A percentile compares a stretch with the other conserved stretches of the same genome.
phyloP scores from a whole-genome alignment of 305 asterid genomes.

The Fraxinus ornus region DNA sequence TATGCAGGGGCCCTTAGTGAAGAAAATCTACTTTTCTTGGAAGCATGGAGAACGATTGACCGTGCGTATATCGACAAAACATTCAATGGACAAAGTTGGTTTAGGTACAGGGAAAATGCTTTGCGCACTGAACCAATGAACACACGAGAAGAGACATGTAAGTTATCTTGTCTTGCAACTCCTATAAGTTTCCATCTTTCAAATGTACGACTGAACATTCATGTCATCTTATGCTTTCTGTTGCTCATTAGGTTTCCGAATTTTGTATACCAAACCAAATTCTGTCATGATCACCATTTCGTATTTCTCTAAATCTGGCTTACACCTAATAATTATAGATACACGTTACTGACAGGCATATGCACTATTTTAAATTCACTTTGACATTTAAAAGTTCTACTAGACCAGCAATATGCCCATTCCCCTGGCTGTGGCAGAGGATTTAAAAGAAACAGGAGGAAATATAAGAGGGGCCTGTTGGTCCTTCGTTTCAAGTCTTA shows the following conservation, averaged over 20 bases:
- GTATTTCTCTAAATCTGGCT: background rate
- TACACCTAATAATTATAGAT: background rate
- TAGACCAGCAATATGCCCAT: background rate
- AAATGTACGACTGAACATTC: conserved; percentile 3
- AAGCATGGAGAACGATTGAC: conserved; percentile 97
- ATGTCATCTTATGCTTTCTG: background rate
- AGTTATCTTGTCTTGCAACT: conserved; percentile 26
- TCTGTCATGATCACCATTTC: background rate
- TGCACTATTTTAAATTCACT: background rate
- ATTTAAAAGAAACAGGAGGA: background rate
- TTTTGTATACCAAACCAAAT: background rate
- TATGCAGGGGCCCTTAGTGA: conserved; percentile 80
- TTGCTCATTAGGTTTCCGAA: background rate
- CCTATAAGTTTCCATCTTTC: conserved; percentile 3
- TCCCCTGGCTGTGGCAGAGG: background rate
- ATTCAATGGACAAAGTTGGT: conserved; percentile 99
- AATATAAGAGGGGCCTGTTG: background rate
- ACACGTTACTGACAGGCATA: background rate
- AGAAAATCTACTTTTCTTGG: conserved; percentile 91
- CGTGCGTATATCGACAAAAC: conserved; percentile 92
- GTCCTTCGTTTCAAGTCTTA: background rate
- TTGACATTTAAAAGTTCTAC: background rate
- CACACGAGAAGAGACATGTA: conserved; percentile 92
- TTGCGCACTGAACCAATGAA: conserved; percentile 88
- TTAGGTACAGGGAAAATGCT: conserved; percentile 89